Evolutionary conservation across 2,329 filamentous ascomycete genomes (phyloP).

Genomic region (Diplodia sapinea): DNA sequence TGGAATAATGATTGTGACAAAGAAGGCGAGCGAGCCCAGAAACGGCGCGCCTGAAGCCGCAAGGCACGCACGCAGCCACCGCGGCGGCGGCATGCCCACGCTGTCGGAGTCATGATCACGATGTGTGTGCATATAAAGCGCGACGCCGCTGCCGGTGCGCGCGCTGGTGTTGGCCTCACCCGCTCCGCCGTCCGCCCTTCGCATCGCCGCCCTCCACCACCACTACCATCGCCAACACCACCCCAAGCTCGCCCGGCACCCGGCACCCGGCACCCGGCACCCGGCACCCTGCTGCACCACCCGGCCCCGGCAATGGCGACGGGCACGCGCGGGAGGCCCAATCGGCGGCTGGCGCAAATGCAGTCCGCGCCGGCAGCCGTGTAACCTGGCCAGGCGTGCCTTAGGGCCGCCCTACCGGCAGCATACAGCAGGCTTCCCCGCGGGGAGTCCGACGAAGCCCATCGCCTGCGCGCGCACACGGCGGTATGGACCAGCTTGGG

Average conservation of each 20-base stretch:
- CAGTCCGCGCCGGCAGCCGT: background rate
- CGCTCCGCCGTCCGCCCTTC: background rate
- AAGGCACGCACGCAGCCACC: constrained; percentile 4
- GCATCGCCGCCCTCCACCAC: background rate
- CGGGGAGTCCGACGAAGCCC: background rate
- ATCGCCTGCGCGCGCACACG: background rate
- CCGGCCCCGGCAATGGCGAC: too few relatives aligned
- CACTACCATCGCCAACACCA: background rate
- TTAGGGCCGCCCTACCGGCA: background rate
- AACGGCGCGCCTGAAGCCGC: constrained; percentile 15
- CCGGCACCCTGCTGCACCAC: too few relatives aligned
- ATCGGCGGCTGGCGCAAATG: too few relatives aligned
- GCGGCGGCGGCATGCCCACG: background rate
- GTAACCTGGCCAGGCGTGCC: background rate
- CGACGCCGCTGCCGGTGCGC: background rate
- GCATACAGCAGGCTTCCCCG: background rate
- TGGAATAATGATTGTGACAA: background rate
- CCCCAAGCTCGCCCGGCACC: background rate
- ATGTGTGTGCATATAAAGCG: background rate
- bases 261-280: background rate
- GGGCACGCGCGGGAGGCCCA: background rate
- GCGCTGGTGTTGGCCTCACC: background rate
- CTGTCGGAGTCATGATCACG: background rate
- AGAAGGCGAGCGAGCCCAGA: background rate
- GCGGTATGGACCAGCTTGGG: background rate